A percentile compares a stretch with the other conserved stretches of the same genome.
phyloP scores from a whole-genome alignment of 345 rosid genomes.

The Bruguiera gymnorhiza region DNA sequence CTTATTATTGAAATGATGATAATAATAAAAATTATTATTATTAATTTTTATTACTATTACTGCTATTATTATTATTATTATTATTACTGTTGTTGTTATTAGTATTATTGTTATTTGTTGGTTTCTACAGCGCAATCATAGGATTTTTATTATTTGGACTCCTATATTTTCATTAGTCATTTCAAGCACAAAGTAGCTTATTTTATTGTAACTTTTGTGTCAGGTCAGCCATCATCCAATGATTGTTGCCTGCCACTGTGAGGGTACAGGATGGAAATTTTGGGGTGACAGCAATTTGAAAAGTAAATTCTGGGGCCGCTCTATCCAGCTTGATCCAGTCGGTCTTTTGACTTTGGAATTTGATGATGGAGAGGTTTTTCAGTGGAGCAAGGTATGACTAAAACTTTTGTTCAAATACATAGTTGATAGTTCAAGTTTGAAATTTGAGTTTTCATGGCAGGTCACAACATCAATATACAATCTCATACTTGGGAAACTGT shows the following conservation, averaged over 20 bases:
- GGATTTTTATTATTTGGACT: background rate
- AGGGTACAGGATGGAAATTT: conserved; percentile 97
- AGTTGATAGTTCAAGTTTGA: background rate
- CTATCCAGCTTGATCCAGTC: conserved; percentile 95
- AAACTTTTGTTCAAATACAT: background rate
- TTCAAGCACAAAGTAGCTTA: conserved; percentile 6
- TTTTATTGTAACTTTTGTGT: conserved; percentile 19
- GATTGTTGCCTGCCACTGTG: conserved; percentile 96
- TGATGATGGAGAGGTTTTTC: conserved; percentile 89
- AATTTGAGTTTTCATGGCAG: conserved; percentile 36
- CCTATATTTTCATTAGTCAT: background rate
- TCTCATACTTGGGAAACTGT: conserved; percentile 88
- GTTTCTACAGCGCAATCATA: too few species aligned
- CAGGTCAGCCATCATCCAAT: conserved; percentile 99
- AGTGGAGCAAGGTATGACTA: conserved; percentile 84
- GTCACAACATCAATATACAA: conserved; percentile 98
- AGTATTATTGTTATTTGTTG: too few species aligned
- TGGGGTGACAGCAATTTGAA: conserved; percentile 95
- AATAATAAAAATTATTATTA: too few species aligned
- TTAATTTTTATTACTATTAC: too few species aligned
- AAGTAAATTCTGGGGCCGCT: conserved; percentile 99
- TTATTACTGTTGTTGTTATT: too few species aligned
- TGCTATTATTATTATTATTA: too few species aligned
- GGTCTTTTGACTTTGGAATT: conserved; percentile 83
- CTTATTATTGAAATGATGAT: too few species aligned